Base-by-base conservation (phyloP, 1,139 yeast genomes). In the Hansenula anomala region DNA sequence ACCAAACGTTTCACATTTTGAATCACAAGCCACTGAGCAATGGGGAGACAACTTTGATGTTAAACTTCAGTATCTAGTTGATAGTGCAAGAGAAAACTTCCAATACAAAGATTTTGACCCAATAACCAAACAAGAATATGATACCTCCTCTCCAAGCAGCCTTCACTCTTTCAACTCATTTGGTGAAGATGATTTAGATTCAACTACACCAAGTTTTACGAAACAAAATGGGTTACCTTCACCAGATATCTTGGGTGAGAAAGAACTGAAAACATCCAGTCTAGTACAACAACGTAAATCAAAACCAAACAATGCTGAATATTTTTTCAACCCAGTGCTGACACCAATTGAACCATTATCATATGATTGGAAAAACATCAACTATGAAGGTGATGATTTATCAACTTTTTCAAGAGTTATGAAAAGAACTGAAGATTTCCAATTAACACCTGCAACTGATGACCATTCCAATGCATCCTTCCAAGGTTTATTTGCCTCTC, bases 361-460 rank as follows among this genome's bases (percentile, higher is more conserved):
- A 23, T 23, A 23, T 12, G 13, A 23, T 11, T 23, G 25, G 25
- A 13, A 23, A 10, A 8, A 23, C 13, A 11, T 23, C 13, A 6
- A 23, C 7, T 23, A 23, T 23, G 13, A 23, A 23, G 25, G 25
- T 6, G 13, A 23, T 12, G 28, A 32, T 11, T 14, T 32, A 11
- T 18, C 15, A 7, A 24, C 17, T 12, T 32, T 23, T n/a, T 11
- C 15, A 16, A 32, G 34, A 24, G 34, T 32, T n/a, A 4, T 32
- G 23, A 18, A n/a, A 24, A 22, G 22, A n/a, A 32, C 34, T 17
- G 28, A 32, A 17, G 34, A 32, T 32, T 32, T 32, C 6, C 24
- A 27, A 15, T 22, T 32, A 8, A 23, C 25, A 23, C 22, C 22
- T 6, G 11, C 25, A 23, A 23, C 9, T 23, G 25, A 23, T 8